Base-by-base conservation (phyloP, 1,139 yeast genomes). In the Blastobotrys capitulatus region DNA sequence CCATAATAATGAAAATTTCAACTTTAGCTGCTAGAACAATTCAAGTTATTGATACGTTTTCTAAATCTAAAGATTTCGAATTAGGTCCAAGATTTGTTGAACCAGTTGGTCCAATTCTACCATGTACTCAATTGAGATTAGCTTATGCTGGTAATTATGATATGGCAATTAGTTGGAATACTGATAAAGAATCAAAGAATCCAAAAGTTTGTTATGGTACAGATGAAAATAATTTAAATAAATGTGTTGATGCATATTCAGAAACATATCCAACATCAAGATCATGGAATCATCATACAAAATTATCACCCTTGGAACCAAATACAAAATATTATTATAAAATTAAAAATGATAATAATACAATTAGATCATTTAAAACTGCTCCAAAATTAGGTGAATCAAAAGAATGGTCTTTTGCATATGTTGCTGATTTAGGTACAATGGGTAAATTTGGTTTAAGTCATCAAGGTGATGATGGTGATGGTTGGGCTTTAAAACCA, bases 201-300 rank as follows among this genome's bases (percentile, higher is more conserved):
- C 63, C 68, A n/a, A 42, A 51, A 10, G 66, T 64, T 3, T 50
- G 50, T 39, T 64, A 59, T 42, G 68, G 67, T n/a, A 49, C 45
- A 29, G 34, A 44, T 34, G 55, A 38, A 53, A 42, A 63, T 67
- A 8, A 60, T 10, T 57, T 64, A 32, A 44, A 38, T 34, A n/a
- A 19, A 13, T 42, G 49, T 20, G 60, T 60, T 18, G 29, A 46
- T 5, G 65, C 65, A 29, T 36, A 46, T 19, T 60, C 66, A 6
- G 47, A 40, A 13, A 63, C 65, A 22, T 63, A 54, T 39, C 47
- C 49, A 19, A 56, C 64, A 12, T 58, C 66, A 4, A 52, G 57
- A 10, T 58, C 62, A 16, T 64, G 58, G 56, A 56, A 56, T 50
- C 62, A 64, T 51, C 66, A 65, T 44, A 69, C 64, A 10, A 50